These are phyloP conservation scores for Artemisia argyi DNA, from an alignment of 129 eudicot genomes.

Conservation along the genomic window DNA sequence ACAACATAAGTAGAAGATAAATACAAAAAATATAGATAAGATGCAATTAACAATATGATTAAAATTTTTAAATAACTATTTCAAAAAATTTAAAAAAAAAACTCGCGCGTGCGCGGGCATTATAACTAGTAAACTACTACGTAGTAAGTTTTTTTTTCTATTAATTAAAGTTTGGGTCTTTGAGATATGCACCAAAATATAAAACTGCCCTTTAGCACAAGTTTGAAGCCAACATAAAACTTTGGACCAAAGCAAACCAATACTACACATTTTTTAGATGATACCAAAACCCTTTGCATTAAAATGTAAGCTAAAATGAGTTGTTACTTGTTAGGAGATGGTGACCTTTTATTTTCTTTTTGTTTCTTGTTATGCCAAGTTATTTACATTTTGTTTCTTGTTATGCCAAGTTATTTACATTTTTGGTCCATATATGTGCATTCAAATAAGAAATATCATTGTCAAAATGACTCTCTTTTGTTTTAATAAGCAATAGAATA, in stretches of 20 bases:
- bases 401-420: slow-evolving; percentile 13
- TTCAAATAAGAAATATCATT: slow-evolving; percentile 19
- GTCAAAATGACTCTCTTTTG: slow-evolving; percentile 22
- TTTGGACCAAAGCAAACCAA: slow-evolving; percentile 13
- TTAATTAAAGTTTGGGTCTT: background rate
- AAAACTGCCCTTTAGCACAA: slow-evolving; percentile 25
- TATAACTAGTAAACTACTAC: too few species aligned
- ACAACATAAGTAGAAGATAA: too few species aligned
- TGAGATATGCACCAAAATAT: background rate
- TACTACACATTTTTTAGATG: slow-evolving; percentile 13
- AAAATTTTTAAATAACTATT: too few species aligned
- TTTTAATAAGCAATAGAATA: slow-evolving; percentile 19
- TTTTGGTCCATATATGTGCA: slow-evolving; percentile 17
- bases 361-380: background rate
- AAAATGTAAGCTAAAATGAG: slow-evolving; percentile 13
- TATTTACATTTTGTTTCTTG: slow-evolving; percentile 17
- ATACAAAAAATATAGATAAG: too few species aligned
- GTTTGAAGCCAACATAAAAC: slow-evolving; percentile 17
- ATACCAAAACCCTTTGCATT: slow-evolving; percentile 7
- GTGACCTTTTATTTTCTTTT: slow-evolving; percentile 1
- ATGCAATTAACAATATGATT: too few species aligned
- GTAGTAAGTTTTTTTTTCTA: too few species aligned
- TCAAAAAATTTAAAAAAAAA: too few species aligned
- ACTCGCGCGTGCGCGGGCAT: too few species aligned
- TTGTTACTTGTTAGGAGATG: background rate